These are phyloP conservation scores for Podospora fimiseda DNA, from an alignment of 495 filamentous ascomycete species.

Conservation along the genomic window DNA sequence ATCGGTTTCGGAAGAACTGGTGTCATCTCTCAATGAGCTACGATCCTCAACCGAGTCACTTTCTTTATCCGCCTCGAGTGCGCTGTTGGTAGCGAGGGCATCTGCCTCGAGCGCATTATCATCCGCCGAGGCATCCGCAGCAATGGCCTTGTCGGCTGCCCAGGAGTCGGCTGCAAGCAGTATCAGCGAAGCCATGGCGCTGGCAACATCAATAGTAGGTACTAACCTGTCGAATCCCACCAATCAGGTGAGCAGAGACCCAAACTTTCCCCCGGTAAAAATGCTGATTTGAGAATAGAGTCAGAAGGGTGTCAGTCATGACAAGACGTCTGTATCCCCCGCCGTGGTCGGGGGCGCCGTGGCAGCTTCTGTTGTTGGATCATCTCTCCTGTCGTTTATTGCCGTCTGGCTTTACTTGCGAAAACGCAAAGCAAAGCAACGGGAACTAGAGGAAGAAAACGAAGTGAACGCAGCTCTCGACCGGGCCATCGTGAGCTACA, in stretches of 20 bases:
- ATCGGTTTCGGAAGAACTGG: conserved; percentile 11
- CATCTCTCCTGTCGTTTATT: conserved; percentile 18
- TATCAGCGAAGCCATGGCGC: conserved; percentile 3
- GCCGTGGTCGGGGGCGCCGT: conserved; percentile 13
- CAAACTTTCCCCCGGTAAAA: too few species aligned
- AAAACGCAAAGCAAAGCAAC: conserved; percentile 12
- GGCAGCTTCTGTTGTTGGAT: conserved; percentile 17
- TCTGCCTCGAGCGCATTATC: conserved; percentile 14
- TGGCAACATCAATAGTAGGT: conserved; percentile 1
- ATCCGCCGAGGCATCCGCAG: conserved; percentile 10
- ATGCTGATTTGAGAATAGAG: too few species aligned
- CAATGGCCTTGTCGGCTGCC: conserved; percentile 7
- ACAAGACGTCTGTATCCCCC: conserved; percentile 3
- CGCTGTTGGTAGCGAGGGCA: conserved; percentile 8
- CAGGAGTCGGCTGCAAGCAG: conserved; percentile 13
- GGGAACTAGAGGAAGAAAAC: conserved; percentile 15
- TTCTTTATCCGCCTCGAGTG: conserved; percentile 13
- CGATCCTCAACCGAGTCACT: conserved; percentile 9
- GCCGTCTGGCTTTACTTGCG: conserved; percentile 17
- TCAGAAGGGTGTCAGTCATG: not conserved
- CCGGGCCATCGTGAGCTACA: conserved; percentile 26
- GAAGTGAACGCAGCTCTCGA: conserved; percentile 21
- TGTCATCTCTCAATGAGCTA: conserved; percentile 11
- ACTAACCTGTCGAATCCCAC: not conserved
- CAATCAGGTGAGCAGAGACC: not conserved